Percentiles rank a stretch among this genome's conserved stretches.
phyloP scores from a whole-genome alignment of 495 filamentous ascomycete genomes.

The Ascodesmis nigricans region DNA sequence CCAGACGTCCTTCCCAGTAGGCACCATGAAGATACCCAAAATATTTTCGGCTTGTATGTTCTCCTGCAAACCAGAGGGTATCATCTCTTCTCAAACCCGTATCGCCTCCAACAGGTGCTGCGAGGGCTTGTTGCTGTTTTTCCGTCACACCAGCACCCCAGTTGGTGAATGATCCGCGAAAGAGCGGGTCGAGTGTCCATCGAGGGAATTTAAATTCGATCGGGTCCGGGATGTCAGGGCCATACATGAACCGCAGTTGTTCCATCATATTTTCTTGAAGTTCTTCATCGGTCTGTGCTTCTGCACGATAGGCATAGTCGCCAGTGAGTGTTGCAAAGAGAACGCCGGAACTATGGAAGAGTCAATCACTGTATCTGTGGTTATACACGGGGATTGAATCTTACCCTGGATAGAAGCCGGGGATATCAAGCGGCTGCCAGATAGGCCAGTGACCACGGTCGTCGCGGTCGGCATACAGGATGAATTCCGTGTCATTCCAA shows the following conservation, averaged over 20 bases:
- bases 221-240: constrained; percentile 39
- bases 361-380: not conserved
- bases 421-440: constrained; percentile 41
- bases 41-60: constrained; percentile 45
- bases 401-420: constrained; percentile 35
- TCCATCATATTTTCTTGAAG: constrained; percentile 38
- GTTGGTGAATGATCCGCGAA: constrained; percentile 50
- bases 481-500: constrained; percentile 48
- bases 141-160: constrained; percentile 46
- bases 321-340: constrained; percentile 48
- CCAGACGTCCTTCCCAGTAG: constrained; percentile 13
- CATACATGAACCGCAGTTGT: constrained; percentile 46
- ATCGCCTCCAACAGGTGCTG: constrained; percentile 37
- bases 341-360: constrained; percentile 29
- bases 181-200: constrained; percentile 44
- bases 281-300: constrained; percentile 37
- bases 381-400: not conserved
- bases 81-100: constrained; percentile 6
- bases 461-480: constrained; percentile 44
- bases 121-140: constrained; percentile 49
- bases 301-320: constrained; percentile 38
- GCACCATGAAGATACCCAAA: constrained; percentile 54
- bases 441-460: constrained; percentile 47
- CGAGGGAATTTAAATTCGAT: constrained; percentile 47
- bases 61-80: constrained; percentile 45